Base-by-base conservation (phyloP, 2,329 filamentous ascomycete species). In the Fusarium succisae region DNA sequence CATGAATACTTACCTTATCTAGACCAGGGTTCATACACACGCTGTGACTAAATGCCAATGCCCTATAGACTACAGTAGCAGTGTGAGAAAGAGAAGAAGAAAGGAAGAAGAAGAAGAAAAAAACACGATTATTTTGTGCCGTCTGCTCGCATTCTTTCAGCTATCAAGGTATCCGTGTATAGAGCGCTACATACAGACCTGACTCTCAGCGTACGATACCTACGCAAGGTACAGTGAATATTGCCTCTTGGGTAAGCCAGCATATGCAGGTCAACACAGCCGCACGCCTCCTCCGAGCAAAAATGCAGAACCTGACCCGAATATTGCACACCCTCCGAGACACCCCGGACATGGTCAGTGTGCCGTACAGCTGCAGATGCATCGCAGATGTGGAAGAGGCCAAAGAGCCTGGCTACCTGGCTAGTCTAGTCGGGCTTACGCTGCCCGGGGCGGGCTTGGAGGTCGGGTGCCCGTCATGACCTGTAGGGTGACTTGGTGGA, bases 211-310 rank as follows among this genome's bases (percentile, higher is more conserved):
- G 37, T 53, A 28, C 32, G 26, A 26, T 50, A 17, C 35, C 35
- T 50, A 51, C 62, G 57, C 35, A 61, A 54, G 64, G 60, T 55
- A 58, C 54, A 45, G 61, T 24, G 44, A 45, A 45, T 55, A 57
- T 69, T 72, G 70, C 70, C 69, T 72, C 54, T 68, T 64, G 47
- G 63, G 51, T 71, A 63, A 73, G 65, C 70, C 66, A 73, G 68
- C 70, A 67, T 73, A 74, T 74, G 67, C 72, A 72, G 57, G 63
- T 68, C 61, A 74, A 72, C 72, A 74, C 72, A 74, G 72, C 72
- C 72, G 71, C 72, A 74, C 72, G 72, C 72, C 72, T 74, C 71
- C 71, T 74, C 72, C 72, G 72, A 74, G 37, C 59, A 43, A 38
- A 66, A 54, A 59, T 15, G 43, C 17, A 63, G 51, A 55, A 39